These are phyloP conservation scores for Trypanosoma caninum DNA, from an alignment of 208 protist species.

Conservation along the genomic window DNA sequence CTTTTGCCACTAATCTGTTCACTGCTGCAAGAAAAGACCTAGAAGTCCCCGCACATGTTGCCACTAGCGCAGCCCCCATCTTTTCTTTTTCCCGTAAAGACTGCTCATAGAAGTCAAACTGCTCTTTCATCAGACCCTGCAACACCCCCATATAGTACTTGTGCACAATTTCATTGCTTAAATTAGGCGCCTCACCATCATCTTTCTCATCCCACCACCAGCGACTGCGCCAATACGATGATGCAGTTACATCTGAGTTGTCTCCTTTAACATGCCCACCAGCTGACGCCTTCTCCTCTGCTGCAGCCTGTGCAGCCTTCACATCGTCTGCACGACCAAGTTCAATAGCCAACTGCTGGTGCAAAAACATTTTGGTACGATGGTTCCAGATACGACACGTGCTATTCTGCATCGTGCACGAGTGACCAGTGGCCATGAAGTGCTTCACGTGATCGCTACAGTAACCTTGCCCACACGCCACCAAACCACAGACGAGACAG, in stretches of 20 bases:
- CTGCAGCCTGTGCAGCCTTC: constrained; percentile 16
- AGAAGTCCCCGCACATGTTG: not conserved
- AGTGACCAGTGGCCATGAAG: constrained; percentile 61
- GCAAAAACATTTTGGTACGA: constrained; percentile 57
- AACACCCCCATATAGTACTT: constrained; percentile 25
- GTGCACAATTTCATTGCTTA: constrained; percentile 25
- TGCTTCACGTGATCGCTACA: constrained; percentile 53
- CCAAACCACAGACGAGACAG: constrained; percentile 81
- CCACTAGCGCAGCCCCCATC: not conserved
- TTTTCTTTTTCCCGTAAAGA: not conserved
- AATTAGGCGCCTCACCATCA: constrained; percentile 21
- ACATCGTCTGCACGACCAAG: constrained; percentile 37
- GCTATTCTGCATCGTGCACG: constrained; percentile 64
- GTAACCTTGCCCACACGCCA: constrained; percentile 61
- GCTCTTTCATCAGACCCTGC: constrained; percentile 24
- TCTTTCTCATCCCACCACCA: constrained; percentile 37
- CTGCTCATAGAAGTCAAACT: constrained; percentile 27
- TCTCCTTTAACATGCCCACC: not conserved
- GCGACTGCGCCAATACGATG: constrained; percentile 24
- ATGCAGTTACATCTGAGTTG: constrained; percentile 11
- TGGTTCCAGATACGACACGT: constrained; percentile 72
- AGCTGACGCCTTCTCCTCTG: constrained; percentile 2
- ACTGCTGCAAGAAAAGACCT: not conserved
- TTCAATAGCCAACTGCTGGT: constrained; percentile 73
- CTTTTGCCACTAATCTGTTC: constrained; percentile 12